phyloP scores from a whole-genome alignment of 148 eudicot species.

The Fagopyrum esculentum region DNA sequence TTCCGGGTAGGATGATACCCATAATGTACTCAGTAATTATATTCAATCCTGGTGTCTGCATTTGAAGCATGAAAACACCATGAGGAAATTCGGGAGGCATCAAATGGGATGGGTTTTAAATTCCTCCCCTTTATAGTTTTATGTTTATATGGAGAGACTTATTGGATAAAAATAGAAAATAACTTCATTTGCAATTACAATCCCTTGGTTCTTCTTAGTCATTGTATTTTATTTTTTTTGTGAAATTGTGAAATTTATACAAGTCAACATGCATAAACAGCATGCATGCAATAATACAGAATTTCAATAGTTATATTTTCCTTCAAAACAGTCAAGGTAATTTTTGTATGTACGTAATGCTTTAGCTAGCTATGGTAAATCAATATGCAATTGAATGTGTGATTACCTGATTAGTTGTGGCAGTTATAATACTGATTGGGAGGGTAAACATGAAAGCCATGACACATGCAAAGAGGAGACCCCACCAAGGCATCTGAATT shows the following conservation, averaged over 20 bases:
- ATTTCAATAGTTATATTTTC: no score
- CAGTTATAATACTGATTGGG: slow-evolving; percentile 94
- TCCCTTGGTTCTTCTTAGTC: no score
- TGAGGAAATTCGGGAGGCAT: background rate
- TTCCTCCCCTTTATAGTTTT: background rate
- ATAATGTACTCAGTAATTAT: slow-evolving; percentile 88
- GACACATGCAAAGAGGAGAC: slow-evolving; percentile 72
- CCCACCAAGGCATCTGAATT: slow-evolving; percentile 99
- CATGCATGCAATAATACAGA: no score
- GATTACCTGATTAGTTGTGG: slow-evolving; percentile 88
- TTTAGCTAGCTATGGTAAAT: background rate
- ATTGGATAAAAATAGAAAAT: background rate
- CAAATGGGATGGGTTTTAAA: background rate
- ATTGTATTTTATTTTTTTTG: no score
- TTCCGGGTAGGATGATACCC: slow-evolving; percentile 92
- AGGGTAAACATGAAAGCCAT: slow-evolving; percentile 87
- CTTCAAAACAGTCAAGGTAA: background rate
- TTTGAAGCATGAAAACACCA: slow-evolving; percentile 14
- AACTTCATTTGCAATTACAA: background rate
- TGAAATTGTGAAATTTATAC: no score
- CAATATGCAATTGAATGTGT: background rate
- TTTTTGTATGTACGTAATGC: background rate
- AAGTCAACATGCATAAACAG: no score
- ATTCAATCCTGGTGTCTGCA: slow-evolving; percentile 97
- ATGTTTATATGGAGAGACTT: no score